Percentiles rank a stretch among this genome's conserved stretches.
phyloP scores from a whole-genome alignment of 2,329 filamentous ascomycete species.

The Bretziella fagacearum region DNA sequence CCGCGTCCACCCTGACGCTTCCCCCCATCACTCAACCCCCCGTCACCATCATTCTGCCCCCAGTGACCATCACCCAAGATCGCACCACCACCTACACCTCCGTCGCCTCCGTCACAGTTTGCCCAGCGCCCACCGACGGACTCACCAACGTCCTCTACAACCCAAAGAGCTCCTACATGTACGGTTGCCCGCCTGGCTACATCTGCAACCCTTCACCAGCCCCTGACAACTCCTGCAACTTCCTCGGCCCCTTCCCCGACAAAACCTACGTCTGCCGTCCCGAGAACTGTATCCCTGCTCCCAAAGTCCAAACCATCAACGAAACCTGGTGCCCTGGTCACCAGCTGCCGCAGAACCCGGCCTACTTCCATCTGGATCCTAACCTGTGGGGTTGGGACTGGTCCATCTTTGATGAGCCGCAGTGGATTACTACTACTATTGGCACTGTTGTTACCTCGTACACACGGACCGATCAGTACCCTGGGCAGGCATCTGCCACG shows the following conservation, averaged over 20 bases:
- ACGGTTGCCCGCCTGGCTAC: conserved; percentile 35
- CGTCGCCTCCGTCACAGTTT: conserved; percentile 18
- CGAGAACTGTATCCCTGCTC: conserved; percentile 29
- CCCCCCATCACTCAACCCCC: conserved; percentile 18
- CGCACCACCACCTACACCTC: conserved; percentile 20
- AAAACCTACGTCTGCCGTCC: conserved; percentile 31
- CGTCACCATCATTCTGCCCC: conserved; percentile 10
- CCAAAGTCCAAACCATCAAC: conserved; percentile 16
- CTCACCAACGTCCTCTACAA: conserved; percentile 19
- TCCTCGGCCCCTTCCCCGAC: conserved; percentile 32
- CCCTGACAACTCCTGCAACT: conserved; percentile 28
- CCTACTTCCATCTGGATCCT: conserved; percentile 49
- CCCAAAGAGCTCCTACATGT: conserved; percentile 26
- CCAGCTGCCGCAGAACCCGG: conserved; percentile 21
- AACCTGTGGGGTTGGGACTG: conserved; percentile 44
- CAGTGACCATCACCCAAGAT: conserved; percentile 16
- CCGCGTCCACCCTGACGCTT: conserved; percentile 16
- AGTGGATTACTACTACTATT: conserved; percentile 23
- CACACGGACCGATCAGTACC: conserved; percentile 38
- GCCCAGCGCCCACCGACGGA: conserved; percentile 24
- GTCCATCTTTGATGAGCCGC: conserved; percentile 38
- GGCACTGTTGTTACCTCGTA: conserved; percentile 25
- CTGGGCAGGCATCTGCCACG: conserved; percentile 24
- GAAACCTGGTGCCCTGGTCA: conserved; percentile 9
- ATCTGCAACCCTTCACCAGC: conserved; percentile 34